Percentiles rank a stretch among this genome's conserved stretches.
These are phyloP conservation scores for Limonium bicolor DNA, from an alignment of 148 eudicot species.

Conservation along the genomic window DNA sequence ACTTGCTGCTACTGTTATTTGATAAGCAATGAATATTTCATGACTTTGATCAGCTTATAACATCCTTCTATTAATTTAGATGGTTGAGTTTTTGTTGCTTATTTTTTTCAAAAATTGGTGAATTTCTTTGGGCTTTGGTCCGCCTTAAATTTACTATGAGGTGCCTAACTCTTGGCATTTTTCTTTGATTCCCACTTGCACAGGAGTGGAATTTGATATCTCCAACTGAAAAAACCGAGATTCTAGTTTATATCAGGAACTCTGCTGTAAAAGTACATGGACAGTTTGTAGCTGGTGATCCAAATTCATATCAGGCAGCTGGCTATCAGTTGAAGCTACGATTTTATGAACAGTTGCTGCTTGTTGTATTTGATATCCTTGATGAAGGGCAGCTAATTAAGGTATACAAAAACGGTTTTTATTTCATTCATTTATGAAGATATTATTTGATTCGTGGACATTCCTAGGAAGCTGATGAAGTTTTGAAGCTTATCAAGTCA, in stretches of 20 bases:
- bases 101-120: too few species aligned
- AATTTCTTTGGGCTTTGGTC: too few species aligned
- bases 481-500: conserved; percentile 49
- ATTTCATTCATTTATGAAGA: not conserved
- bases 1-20: too few species aligned
- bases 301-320: conserved; percentile 33
- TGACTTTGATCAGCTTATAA: too few species aligned
- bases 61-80: too few species aligned
- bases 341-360: conserved; percentile 66
- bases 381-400: conserved; percentile 70
- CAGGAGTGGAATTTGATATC: conserved; percentile 74
- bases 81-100: too few species aligned
- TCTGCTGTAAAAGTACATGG: conserved; percentile 21
- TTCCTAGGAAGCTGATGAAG: conserved; percentile 60
- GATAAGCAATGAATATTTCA: too few species aligned
- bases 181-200: too few species aligned
- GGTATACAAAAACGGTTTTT: conserved; percentile 17
- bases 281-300: conserved; percentile 23
- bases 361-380: conserved; percentile 66
- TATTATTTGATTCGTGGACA: not conserved
- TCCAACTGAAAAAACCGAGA: conserved; percentile 45
- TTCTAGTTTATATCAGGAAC: conserved; percentile 37
- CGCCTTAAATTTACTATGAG: too few species aligned
- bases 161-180: too few species aligned
- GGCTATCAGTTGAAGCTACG: conserved; percentile 61